Conservation (phyloP, 371 early-diverging fungal species). For the Pancytospora philotis region DNA sequence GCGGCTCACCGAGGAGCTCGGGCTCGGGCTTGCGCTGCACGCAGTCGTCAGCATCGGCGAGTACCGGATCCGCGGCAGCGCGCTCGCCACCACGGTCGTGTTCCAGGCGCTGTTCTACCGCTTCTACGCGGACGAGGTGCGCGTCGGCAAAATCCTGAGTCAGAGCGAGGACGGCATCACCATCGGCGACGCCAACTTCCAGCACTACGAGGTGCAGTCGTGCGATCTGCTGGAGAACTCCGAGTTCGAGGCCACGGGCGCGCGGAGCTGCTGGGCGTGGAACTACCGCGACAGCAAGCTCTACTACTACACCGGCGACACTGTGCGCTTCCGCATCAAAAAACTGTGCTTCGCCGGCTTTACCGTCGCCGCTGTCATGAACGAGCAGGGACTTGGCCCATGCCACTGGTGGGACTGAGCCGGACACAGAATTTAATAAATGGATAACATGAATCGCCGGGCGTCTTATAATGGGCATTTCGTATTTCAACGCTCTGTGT, state of each 20-base stretch:
- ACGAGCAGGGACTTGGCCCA: slow-evolving; percentile 36
- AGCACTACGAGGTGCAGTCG: slow-evolving; percentile 7
- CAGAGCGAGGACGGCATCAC: slow-evolving; percentile 25
- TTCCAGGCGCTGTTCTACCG: slow-evolving; percentile 40
- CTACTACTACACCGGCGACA: slow-evolving; percentile 22
- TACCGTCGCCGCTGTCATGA: slow-evolving; percentile 10
- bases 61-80: slow-evolving; percentile 24
- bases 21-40: slow-evolving; percentile 24
- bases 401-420: slow-evolving; percentile 42
- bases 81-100: slow-evolving; percentile 15
- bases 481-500: too few relatives aligned
- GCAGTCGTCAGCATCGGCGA: slow-evolving; percentile 15
- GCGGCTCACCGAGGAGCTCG: slow-evolving; percentile 11
- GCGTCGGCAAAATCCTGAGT: slow-evolving; percentile 17
- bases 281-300: slow-evolving; percentile 28
- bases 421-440: not conserved
- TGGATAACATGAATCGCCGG: too few relatives aligned
- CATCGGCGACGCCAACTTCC: slow-evolving; percentile 18
- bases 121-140: slow-evolving; percentile 40
- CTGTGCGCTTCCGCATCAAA: slow-evolving; percentile 33
- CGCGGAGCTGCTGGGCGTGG: slow-evolving; percentile 37
- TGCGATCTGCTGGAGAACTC: slow-evolving; percentile 14
- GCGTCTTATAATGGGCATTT: too few relatives aligned
- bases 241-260: slow-evolving; percentile 22
- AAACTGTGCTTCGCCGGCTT: not conserved